phyloP scores from a whole-genome alignment of 305 asterid genomes.

The Solanum chacoense region DNA sequence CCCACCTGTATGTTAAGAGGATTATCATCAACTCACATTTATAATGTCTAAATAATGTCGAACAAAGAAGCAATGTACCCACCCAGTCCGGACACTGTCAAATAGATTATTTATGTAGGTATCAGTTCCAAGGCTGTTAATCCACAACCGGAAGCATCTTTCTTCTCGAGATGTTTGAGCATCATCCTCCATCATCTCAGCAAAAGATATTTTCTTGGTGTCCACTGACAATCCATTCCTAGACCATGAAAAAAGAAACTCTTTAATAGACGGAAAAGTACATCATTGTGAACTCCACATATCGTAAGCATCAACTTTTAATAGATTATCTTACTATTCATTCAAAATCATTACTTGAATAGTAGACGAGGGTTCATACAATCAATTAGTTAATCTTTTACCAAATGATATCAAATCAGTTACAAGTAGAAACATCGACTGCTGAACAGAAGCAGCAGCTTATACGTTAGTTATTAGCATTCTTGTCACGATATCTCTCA shows the following conservation, averaged over 20 bases:
- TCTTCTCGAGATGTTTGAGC: conserved; percentile 89
- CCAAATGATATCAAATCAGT: background rate
- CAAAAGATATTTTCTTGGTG: conserved; percentile 45
- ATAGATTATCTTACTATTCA: background rate
- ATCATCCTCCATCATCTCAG: conserved; percentile 91
- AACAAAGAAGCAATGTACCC: conserved; percentile 17
- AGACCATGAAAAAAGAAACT: background rate
- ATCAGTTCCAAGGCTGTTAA: conserved; percentile 89
- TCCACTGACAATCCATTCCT: conserved; percentile 82
- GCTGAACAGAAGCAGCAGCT: background rate
- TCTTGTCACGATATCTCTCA: background rate
- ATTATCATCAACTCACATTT: background rate
- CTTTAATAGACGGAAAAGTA: background rate
- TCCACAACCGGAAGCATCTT: conserved; percentile 91
- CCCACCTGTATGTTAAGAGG: conserved; percentile 46
- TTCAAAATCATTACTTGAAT: background rate
- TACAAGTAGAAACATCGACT: background rate
- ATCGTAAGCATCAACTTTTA: background rate
- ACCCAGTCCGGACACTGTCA: conserved; percentile 86
- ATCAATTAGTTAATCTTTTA: background rate
- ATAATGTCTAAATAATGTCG: background rate
- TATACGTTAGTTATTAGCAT: background rate
- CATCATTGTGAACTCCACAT: background rate
- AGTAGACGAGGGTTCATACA: background rate
- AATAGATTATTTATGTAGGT: conserved; percentile 65